Percentiles rank a stretch among this genome's conserved stretches.
Conservation (phyloP, 371 early-diverging fungal genomes). For the Mucor circinelloides region DNA sequence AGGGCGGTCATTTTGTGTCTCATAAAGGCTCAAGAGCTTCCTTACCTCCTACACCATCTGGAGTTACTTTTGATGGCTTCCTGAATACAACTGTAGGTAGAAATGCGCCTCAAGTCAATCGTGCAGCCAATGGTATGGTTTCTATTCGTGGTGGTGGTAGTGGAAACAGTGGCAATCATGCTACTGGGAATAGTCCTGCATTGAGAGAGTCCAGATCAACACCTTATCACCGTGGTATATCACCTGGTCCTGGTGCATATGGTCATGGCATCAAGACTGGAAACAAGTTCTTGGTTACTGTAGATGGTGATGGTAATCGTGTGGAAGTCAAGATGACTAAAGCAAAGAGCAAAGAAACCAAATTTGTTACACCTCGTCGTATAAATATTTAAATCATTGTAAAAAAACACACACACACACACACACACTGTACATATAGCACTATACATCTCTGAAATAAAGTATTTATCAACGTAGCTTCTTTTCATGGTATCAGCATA, state of each 20-base stretch:
- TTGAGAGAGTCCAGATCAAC: conserved; percentile 41
- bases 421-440: neutral
- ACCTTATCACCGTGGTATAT: conserved; percentile 37
- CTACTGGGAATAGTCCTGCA: neutral
- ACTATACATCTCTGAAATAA: neutral
- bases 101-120: conserved; percentile 11
- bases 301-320: conserved; percentile 46
- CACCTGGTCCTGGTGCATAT: conserved; percentile 27
- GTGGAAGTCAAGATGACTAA: conserved; percentile 54
- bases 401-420: too few relatives aligned
- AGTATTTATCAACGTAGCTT: too few relatives aligned
- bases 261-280: conserved; percentile 52
- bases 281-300: conserved; percentile 48
- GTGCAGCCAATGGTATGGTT: neutral
- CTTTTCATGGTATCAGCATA: too few relatives aligned
- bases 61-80: conserved; percentile 24
- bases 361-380: conserved; percentile 45
- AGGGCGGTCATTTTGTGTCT: conserved; percentile 35
- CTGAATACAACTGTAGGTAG: conserved; percentile 24
- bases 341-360: conserved; percentile 41
- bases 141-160: conserved; percentile 16
- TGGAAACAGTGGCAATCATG: neutral
- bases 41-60: conserved; percentile 6
- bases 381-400: conserved; percentile 13
- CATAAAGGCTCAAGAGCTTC: conserved; percentile 10